Conservation (phyloP, 2,329 filamentous ascomycete genomes). For the Cadophora luteo-olivacea region DNA sequence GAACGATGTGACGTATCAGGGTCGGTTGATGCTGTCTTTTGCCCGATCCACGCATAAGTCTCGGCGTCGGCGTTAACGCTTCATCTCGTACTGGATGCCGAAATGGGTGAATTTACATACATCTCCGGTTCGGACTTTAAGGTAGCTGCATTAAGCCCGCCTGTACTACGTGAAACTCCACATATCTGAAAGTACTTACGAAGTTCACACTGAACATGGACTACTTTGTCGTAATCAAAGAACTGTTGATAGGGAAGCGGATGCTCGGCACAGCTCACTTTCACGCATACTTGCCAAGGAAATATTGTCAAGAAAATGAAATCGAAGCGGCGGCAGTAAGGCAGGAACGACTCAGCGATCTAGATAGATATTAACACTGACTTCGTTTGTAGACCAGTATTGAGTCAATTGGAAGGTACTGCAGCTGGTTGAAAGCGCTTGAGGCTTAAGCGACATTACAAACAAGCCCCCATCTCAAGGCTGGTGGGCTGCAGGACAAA, state of each 20-base stretch:
- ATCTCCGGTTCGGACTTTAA: background rate
- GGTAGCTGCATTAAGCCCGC: background rate
- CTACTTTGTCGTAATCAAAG: background rate
- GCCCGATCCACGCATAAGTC: background rate
- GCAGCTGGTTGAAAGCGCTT: background rate
- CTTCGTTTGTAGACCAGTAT: background rate
- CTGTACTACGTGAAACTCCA: background rate
- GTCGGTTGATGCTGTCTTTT: background rate
- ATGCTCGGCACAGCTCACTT: no score
- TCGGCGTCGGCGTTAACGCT: constrained; percentile 6
- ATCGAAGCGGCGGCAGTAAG: background rate
- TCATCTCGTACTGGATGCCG: background rate
- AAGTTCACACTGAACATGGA: background rate
- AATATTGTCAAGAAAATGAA: background rate
- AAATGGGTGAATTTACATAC: background rate
- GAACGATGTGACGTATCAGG: background rate
- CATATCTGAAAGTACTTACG: background rate
- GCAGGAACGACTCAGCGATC: background rate
- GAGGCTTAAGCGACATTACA: background rate
- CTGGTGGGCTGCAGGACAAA: background rate
- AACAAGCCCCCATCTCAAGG: background rate
- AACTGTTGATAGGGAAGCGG: no score
- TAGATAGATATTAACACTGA: no score
- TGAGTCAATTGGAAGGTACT: background rate
- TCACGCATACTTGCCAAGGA: background rate